These are phyloP conservation scores for Schizonepeta tenuifolia DNA, from an alignment of 257 asterid genomes.

Conservation along the genomic window DNA sequence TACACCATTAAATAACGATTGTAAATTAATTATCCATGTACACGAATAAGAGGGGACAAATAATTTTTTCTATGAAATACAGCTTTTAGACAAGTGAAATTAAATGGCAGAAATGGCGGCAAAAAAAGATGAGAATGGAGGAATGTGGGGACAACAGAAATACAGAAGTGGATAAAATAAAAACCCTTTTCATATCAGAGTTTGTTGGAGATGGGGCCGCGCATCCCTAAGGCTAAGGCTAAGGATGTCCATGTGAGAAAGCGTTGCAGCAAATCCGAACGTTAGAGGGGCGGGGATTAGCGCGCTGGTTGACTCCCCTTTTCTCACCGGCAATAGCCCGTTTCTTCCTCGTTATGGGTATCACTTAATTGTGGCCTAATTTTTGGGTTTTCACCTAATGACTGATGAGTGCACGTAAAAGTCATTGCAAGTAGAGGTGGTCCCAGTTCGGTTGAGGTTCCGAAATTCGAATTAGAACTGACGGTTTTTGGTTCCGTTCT, in stretches of 20 bases:
- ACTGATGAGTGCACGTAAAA: background rate
- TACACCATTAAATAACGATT: too few species aligned
- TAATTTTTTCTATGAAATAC: background rate
- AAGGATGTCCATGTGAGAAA: constrained; percentile 27
- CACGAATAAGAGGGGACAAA: too few species aligned
- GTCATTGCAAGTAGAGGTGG: background rate
- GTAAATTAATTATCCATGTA: too few species aligned
- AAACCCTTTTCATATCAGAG: background rate
- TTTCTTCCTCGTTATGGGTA: background rate
- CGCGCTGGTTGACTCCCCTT: background rate
- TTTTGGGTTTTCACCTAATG: background rate
- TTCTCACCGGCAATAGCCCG: constrained; percentile 35
- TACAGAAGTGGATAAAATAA: constrained; percentile 37
- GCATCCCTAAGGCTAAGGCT: too few species aligned
- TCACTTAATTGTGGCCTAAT: background rate
- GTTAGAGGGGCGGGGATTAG: constrained; percentile 15
- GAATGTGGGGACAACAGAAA: constrained; percentile 31
- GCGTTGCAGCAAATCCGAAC: constrained; percentile 19
- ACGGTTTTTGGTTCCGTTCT: too few species aligned
- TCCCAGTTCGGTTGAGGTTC: too few species aligned
- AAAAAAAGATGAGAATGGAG: constrained; percentile 3
- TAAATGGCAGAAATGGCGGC: constrained; percentile 22
- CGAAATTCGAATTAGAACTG: too few species aligned
- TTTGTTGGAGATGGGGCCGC: constrained; percentile 21
- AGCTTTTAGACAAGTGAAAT: background rate